Evolutionary conservation across 2,329 filamentous ascomycete species (phyloP).

Genomic region (Exophiala sp.): DNA sequence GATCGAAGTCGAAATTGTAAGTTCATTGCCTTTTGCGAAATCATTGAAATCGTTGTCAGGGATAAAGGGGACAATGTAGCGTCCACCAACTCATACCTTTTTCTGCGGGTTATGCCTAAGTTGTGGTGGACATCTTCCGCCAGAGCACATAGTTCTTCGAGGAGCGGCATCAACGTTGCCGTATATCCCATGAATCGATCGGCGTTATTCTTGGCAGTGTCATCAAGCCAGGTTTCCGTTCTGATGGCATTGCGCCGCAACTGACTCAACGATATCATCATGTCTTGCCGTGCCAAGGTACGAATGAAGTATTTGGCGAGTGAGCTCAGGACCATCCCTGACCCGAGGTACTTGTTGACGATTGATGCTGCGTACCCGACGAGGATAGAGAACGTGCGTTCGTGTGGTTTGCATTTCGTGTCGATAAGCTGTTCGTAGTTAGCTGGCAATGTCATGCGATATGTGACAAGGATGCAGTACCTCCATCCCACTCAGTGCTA

Average conservation of each 20-base stretch:
- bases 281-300: constrained; percentile 33
- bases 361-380: constrained; percentile 18
- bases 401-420: constrained; percentile 28
- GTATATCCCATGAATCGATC: constrained; percentile 36
- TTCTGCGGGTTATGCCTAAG: too few species aligned
- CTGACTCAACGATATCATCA: constrained; percentile 31
- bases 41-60: not conserved
- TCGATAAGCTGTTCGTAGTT: constrained; percentile 22
- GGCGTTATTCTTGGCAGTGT: constrained; percentile 21
- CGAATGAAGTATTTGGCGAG: constrained; percentile 34
- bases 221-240: constrained; percentile 31
- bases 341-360: constrained; percentile 28
- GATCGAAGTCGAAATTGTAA: constrained; percentile 5
- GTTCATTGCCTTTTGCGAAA: not conserved
- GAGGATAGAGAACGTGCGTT: constrained; percentile 24
- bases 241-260: constrained; percentile 28
- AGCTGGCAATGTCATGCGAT: not conserved
- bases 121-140: constrained; percentile 29
- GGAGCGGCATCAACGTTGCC: constrained; percentile 31
- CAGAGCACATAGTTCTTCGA: constrained; percentile 30
- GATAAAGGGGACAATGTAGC: too few species aligned
- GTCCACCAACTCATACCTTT: too few species aligned
- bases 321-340: constrained; percentile 27
- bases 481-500: constrained; percentile 33
- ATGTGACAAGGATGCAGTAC: constrained; percentile 17